Conservation (phyloP, 306 rosid species). For the Adenanthera pavonina region DNA sequence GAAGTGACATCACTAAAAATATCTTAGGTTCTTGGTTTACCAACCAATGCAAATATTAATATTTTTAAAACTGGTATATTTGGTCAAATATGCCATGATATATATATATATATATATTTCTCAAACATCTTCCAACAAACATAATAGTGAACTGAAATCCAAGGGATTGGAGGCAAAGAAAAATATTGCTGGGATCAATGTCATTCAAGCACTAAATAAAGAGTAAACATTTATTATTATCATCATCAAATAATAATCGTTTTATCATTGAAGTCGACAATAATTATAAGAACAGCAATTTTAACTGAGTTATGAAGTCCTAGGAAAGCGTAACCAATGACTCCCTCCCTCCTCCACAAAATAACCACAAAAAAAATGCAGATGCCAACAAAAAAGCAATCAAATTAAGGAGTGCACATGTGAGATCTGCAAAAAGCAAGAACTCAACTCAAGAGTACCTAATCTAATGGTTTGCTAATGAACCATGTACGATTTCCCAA, state of each 20-base stretch:
- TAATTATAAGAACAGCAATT: conserved; percentile 29
- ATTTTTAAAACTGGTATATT: not conserved
- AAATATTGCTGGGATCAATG: conserved; percentile 3
- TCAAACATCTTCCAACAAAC: conserved; percentile 23
- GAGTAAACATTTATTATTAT: conserved; percentile 19
- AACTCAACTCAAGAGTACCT: conserved; percentile 7
- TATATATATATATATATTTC: not conserved
- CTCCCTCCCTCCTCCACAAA: not conserved
- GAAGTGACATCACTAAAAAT: not conserved
- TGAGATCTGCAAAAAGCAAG: conserved; percentile 36
- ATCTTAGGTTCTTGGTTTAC: conserved; percentile 7
- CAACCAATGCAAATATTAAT: not conserved
- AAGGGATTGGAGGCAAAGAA: conserved; percentile 31
- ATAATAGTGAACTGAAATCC: conserved; percentile 25
- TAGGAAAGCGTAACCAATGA: conserved; percentile 28
- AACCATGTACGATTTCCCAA: conserved; percentile 35
- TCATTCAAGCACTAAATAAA: conserved; percentile 23
- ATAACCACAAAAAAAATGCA: not conserved
- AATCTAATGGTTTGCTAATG: conserved; percentile 29
- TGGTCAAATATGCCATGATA: conserved; percentile 13
- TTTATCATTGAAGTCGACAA: conserved; percentile 20
- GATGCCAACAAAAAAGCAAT: conserved; percentile 9
- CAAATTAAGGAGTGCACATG: conserved; percentile 26
- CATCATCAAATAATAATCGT: not conserved
- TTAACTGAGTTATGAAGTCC: not conserved